These are phyloP conservation scores for Erysiphe pulchra DNA, from an alignment of 2,329 filamentous ascomycete genomes.

Conservation along the genomic window DNA sequence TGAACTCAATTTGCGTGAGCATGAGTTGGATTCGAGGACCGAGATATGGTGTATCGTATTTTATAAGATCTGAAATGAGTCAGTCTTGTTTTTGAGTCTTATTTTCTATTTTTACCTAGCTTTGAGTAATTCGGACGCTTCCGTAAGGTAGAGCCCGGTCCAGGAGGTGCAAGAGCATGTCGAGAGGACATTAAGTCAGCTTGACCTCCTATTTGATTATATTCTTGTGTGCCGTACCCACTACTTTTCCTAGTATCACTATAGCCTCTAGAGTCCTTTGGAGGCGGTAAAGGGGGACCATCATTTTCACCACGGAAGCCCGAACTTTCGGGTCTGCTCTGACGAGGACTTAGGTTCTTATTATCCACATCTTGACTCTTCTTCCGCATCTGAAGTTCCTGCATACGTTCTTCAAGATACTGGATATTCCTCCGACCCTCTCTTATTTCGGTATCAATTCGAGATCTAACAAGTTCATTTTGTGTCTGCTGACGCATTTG, in stretches of 20 bases:
- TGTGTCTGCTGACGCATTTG: slow-evolving; percentile 89
- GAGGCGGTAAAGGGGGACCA: slow-evolving; percentile 37
- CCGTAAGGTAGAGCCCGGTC: slow-evolving; percentile 38
- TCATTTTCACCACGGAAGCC: slow-evolving; percentile 20
- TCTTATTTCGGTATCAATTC: slow-evolving; percentile 80
- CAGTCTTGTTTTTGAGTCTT: slow-evolving; percentile 1
- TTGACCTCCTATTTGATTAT: slow-evolving; percentile 34
- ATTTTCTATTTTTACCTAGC: slow-evolving; percentile 37
- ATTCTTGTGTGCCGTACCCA: slow-evolving; percentile 34
- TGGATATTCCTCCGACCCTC: slow-evolving; percentile 81
- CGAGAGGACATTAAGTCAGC: slow-evolving; percentile 56
- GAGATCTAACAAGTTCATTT: slow-evolving; percentile 73
- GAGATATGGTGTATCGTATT: slow-evolving; percentile 88
- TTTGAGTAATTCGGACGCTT: slow-evolving; percentile 89
- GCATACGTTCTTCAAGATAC: slow-evolving; percentile 82
- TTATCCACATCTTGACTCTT: slow-evolving; percentile 40
- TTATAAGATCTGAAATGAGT: slow-evolving; percentile 54
- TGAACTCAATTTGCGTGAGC: slow-evolving; percentile 96
- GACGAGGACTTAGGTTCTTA: slow-evolving; percentile 30
- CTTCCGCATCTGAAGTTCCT: slow-evolving; percentile 63
- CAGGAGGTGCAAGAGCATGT: slow-evolving; percentile 52
- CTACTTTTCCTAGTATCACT: slow-evolving; percentile 23
- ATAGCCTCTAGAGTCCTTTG: slow-evolving; percentile 38
- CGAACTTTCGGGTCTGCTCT: slow-evolving; percentile 17
- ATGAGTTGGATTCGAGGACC: slow-evolving; percentile 96